Conservation (phyloP, 345 rosid genomes). For the Eutrema heterophyllum region DNA sequence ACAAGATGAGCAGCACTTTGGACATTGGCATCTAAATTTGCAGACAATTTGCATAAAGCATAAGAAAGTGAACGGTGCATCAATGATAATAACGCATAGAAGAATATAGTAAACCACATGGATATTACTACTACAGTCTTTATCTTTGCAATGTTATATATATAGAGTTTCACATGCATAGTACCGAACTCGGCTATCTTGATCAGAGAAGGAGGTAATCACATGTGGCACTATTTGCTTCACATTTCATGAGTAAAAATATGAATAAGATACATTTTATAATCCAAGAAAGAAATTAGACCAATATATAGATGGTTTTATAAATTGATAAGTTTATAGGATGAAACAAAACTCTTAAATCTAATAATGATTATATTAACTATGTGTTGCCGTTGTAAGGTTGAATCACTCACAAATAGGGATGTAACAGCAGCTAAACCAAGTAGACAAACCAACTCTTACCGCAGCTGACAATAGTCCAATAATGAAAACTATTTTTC, state of each 20-base stretch:
- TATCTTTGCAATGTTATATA: constrained; percentile 98
- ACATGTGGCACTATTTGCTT: constrained; percentile 98
- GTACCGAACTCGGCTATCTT: constrained; percentile 96
- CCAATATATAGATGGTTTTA: too few relatives aligned
- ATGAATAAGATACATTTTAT: too few relatives aligned
- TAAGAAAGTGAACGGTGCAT: constrained; percentile 39
- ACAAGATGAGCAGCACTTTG: constrained; percentile 99
- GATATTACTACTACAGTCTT: not conserved
- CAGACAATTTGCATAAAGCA: constrained; percentile 94
- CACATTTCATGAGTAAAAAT: constrained; percentile 26
- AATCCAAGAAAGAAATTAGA: too few relatives aligned
- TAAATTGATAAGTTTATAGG: too few relatives aligned
- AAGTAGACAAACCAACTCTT: too few relatives aligned
- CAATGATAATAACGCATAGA: not conserved
- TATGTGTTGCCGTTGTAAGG: too few relatives aligned
- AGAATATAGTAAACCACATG: not conserved
- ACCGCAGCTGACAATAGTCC: too few relatives aligned
- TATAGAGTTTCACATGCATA: constrained; percentile 99
- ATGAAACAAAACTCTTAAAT: too few relatives aligned
- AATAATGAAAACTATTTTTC: too few relatives aligned
- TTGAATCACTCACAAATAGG: too few relatives aligned
- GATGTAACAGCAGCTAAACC: too few relatives aligned
- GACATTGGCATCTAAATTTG: constrained; percentile 94
- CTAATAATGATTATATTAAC: too few relatives aligned
- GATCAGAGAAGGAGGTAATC: constrained; percentile 81